Conservation (phyloP, 164 flowering plant species). For the Macadamia tetraphylla region DNA sequence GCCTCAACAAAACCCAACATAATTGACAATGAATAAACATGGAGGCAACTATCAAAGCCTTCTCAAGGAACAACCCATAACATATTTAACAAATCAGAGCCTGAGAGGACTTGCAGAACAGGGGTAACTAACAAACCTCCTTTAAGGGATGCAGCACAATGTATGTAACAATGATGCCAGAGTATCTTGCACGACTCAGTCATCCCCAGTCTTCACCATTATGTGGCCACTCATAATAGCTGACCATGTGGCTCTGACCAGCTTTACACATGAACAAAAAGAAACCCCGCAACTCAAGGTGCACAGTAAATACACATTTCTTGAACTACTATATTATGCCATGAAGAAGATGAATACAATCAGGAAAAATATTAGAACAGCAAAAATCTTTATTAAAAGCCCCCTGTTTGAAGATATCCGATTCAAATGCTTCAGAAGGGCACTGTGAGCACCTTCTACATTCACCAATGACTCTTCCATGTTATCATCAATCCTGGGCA, state of each 20-base stretch:
- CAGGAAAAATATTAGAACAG: conserved; percentile 59
- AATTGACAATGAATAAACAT: background rate
- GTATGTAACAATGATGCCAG: background rate
- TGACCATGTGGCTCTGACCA: background rate
- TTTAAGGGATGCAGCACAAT: background rate
- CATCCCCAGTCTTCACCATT: background rate
- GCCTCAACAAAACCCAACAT: too few species aligned
- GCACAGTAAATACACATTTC: background rate
- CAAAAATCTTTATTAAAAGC: conserved; percentile 80
- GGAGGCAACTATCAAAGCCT: background rate
- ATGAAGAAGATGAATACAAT: conserved; percentile 61
- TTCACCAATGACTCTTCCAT: conserved; percentile 80
- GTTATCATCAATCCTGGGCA: conserved; percentile 85
- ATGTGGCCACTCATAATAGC: background rate
- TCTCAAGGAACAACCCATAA: background rate
- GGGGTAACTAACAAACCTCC: background rate
- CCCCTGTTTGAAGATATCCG: conserved; percentile 77
- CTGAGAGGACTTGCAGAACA: background rate
- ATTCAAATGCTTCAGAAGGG: conserved; percentile 66
- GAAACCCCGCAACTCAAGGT: background rate
- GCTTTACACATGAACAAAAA: background rate
- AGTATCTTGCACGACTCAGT: background rate
- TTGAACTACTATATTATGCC: conserved; percentile 17
- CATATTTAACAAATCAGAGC: background rate
- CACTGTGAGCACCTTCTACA: conserved; percentile 71